These are phyloP conservation scores for Anacardium occidentale DNA, from an alignment of 345 rosid genomes.

Conservation along the genomic window DNA sequence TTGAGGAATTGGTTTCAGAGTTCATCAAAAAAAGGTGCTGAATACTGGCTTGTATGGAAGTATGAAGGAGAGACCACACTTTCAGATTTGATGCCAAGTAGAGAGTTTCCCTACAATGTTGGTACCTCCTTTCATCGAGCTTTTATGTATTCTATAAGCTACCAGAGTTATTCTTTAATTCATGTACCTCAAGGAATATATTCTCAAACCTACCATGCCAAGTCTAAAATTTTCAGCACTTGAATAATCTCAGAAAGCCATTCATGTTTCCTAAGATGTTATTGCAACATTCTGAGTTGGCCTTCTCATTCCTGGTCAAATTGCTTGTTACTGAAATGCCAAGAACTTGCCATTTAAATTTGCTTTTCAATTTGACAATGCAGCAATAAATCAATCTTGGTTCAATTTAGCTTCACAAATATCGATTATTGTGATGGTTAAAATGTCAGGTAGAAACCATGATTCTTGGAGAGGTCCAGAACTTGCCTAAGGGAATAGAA, in stretches of 20 bases:
- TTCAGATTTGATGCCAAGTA: constrained; percentile 70
- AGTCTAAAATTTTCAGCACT: neutral
- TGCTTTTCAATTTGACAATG: constrained; percentile 12
- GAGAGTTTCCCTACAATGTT: constrained; percentile 93
- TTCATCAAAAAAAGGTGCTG: constrained; percentile 75
- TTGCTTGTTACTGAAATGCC: neutral
- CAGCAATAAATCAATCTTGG: neutral
- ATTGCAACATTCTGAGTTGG: neutral
- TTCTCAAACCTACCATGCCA: neutral
- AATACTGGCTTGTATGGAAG: constrained; percentile 92
- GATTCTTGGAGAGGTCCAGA: constrained; percentile 75
- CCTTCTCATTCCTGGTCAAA: neutral
- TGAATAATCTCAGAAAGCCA: neutral
- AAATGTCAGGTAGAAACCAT: constrained; percentile 75
- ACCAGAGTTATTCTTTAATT: neutral
- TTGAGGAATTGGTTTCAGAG: constrained; percentile 43
- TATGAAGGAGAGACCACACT: constrained; percentile 89
- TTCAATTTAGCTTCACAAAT: constrained; percentile 9
- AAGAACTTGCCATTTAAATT: neutral
- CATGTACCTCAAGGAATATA: neutral
- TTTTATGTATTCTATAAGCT: neutral
- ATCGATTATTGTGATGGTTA: neutral
- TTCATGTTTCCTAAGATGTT: neutral
- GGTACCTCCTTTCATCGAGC: constrained; percentile 36
- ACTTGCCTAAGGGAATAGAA: constrained; percentile 76